Percentiles rank a stretch among this genome's conserved stretches.
Evolutionary conservation across 768 basidiomycete genomes (phyloP).

Genomic region (Lactifluus piperatus): DNA sequence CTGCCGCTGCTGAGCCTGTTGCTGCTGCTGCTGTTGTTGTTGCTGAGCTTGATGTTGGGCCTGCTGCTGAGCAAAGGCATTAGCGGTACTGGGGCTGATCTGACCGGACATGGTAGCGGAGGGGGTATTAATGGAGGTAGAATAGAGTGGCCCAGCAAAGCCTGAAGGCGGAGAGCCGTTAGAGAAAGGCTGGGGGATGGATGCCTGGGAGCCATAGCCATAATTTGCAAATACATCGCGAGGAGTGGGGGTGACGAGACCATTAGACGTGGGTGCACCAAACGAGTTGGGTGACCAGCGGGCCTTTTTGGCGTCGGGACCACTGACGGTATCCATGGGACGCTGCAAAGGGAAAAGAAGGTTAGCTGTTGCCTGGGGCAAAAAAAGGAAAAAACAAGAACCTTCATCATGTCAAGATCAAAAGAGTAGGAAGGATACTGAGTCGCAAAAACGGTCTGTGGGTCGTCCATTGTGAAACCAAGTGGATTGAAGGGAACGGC

Average conservation of each 20-base stretch:
- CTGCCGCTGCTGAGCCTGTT: slow-evolving; percentile 33
- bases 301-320: slow-evolving; percentile 83
- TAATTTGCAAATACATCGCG: slow-evolving; percentile 80
- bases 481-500: slow-evolving; percentile 17
- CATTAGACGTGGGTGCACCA: slow-evolving; percentile 29
- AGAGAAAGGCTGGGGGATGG: slow-evolving; percentile 46
- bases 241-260: slow-evolving; percentile 35
- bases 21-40: slow-evolving; percentile 25
- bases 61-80: slow-evolving; percentile 46
- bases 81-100: slow-evolving; percentile 59
- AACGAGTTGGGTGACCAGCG: slow-evolving; percentile 74
- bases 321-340: slow-evolving; percentile 76
- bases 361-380: neutral
- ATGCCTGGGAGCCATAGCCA: slow-evolving; percentile 73
- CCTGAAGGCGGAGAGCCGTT: slow-evolving; percentile 37
- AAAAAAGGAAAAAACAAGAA: slow-evolving; percentile 25
- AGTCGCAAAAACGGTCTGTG: slow-evolving; percentile 57
- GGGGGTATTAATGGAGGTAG: slow-evolving; percentile 51
- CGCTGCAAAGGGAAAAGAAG: slow-evolving; percentile 38
- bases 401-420: slow-evolving; percentile 93
- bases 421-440: slow-evolving; percentile 67
- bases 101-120: slow-evolving; percentile 41
- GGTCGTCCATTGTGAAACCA: slow-evolving; percentile 52
- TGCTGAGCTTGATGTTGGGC: slow-evolving; percentile 32
- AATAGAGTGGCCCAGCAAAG: slow-evolving; percentile 56